Evolutionary conservation across 2,329 filamentous ascomycete genomes (phyloP), one percentile per base, ranked within the genome.

Genomic region (Paecilomyces fulvus): DNA sequence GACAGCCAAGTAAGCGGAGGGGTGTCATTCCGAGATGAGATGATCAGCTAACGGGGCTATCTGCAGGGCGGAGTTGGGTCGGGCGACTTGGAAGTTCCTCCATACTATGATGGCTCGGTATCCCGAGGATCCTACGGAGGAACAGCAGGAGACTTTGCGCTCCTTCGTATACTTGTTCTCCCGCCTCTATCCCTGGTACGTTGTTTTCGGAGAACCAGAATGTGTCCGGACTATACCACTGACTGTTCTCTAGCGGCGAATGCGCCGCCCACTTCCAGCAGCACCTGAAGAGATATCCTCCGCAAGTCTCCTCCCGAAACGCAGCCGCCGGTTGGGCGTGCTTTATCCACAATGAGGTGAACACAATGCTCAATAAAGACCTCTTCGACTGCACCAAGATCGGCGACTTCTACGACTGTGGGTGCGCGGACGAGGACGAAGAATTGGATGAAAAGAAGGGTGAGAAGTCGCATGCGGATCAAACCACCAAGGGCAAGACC

Each of bases 81-180:
- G 83, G 59, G 81, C 84, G 56, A 80, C 83, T 33, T 87, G 84
- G 84, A 84, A 85, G 65, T 77, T 85, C 60, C 78, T 87, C 61
- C 84, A 87, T 68, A 87, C 84, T 17, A 83, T 83, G 58, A 84
- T 87, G 75, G 83, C 82, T 54, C 79, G 83, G 61, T 87, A 85
- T 65, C 84, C 84, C 11, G 83, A 86, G 64, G 79, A 80, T 58
- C 84, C 84, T 2, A 82, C 80, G 0, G 69, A 75, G 21, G 83
- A 86, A 55, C 83, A 87, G 66, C 80, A 80, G 63, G 75, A 80
- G 53, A 81, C 83, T 3, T 67, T 87, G 59, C 77, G 80, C 56
- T 80, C 78, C 55, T 87, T 82, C 64, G 80, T 87, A 55, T 80
- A 84, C 65, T 74, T 87, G 6, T 87, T 86, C 66, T 81, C 84